Evolutionary conservation across 2,329 filamentous ascomycete genomes (phyloP), one percentile per base, ranked within the genome.

Genomic region (Botrytis medusae): DNA sequence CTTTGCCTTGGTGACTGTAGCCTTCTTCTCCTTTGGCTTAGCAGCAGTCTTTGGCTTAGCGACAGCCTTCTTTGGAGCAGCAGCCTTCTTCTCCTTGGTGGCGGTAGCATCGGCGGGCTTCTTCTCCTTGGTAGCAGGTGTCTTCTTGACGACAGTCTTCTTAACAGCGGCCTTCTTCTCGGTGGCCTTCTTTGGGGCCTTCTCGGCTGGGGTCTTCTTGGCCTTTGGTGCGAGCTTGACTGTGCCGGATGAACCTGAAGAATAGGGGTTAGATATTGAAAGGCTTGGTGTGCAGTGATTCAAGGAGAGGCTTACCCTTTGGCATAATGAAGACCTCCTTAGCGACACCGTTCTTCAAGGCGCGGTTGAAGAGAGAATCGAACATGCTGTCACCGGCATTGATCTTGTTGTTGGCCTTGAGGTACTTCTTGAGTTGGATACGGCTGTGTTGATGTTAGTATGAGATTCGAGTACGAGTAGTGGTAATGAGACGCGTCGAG

Each of bases 381-480:
- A 93, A 92, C 73, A 86, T 85, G 72, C 84, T 83, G 75, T 88
- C 86, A 77, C 84, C 86, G 72, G 87, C 84, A 77, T 84, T 85
- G 79, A 91, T 85, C 80, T 88, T 88, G 86, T 92, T 92, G 88
- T 92, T 93, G 81, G 88, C 87, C 81, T 87, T 86, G 78, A 93
- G 89, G 82, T 93, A 93, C 83, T 93, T 93, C 87, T 92, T 92
- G 82, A 93, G 87, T 72, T 89, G 89, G 83, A 91, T 89, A 81
- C 91, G 91, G 78, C 82, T 83, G 72, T 65, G 57, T 59, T 70
- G 59, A 74, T 74, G 75, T 75, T 74, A 79, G 76, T 74, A 62
- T 69, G 16, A 32, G 46, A 44, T 14, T 61, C n/a, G 51, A 63
- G 51, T 54, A 37, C 29, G n/a, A 32, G 34, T 16, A 40, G 71